These are phyloP conservation scores for Leccinum obscurum DNA, from an alignment of 768 basidiomycete species.

Conservation along the genomic window DNA sequence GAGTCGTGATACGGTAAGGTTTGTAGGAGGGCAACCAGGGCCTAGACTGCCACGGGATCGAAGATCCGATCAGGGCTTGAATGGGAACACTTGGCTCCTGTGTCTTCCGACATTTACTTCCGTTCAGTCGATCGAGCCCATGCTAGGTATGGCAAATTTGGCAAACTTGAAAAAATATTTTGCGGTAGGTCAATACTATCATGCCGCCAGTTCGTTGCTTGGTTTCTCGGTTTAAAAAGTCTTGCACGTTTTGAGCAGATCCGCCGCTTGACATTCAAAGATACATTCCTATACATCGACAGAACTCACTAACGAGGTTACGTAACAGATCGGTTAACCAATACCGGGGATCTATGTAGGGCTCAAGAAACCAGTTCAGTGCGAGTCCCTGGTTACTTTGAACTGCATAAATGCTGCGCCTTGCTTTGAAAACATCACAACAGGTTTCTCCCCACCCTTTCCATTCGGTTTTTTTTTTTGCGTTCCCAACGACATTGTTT, in stretches of 20 bases:
- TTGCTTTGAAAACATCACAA: constrained; percentile 8
- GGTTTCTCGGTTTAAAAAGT: neutral
- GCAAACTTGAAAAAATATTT: neutral
- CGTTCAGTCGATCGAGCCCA: constrained; percentile 4
- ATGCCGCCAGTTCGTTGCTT: neutral
- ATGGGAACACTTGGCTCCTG: constrained; percentile 1
- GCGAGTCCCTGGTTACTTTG: constrained; percentile 26
- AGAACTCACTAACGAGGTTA: constrained; percentile 8
- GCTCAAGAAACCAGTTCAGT: constrained; percentile 7
- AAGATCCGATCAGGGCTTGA: neutral
- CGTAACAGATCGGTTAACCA: constrained; percentile 18
- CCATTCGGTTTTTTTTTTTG: constrained; percentile 5
- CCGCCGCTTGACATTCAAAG: neutral
- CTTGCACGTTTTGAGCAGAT: constrained; percentile 3
- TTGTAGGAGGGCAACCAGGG: constrained; percentile 10
- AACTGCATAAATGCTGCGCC: constrained; percentile 21
- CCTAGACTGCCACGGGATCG: neutral
- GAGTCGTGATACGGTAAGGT: constrained; percentile 6
- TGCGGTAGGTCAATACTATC: neutral
- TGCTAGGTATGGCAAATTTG: neutral
- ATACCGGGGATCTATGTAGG: constrained; percentile 10
- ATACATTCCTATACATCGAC: neutral
- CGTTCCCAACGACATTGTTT: constrained; percentile 5
- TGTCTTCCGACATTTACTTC: constrained; percentile 12
- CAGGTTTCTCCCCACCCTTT: constrained; percentile 4